Conservation (phyloP, 352 stramenopile genomes). For the Lagenidium sp. region DNA sequence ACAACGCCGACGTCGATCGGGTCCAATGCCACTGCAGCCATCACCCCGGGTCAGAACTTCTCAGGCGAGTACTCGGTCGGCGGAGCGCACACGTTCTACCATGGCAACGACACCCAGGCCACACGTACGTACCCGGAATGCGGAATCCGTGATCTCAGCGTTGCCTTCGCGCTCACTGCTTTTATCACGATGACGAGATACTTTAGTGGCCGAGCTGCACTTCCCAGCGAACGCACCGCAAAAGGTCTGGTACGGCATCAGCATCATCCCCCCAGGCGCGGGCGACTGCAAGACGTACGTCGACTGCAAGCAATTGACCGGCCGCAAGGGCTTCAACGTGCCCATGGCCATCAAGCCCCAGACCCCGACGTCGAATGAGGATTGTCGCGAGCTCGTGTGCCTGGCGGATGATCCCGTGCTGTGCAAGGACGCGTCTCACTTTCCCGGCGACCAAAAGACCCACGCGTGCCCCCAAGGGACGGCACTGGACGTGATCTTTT, state of each 20-base stretch:
- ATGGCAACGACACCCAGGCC: slow-evolving; percentile 20
- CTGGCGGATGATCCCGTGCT: slow-evolving; percentile 7
- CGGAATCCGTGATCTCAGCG: no score
- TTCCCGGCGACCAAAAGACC: slow-evolving; percentile 22
- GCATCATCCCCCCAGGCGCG: slow-evolving; percentile 17
- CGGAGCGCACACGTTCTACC: slow-evolving; percentile 21
- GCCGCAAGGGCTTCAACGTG: slow-evolving; percentile 31
- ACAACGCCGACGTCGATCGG: no score
- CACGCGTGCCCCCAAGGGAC: slow-evolving; percentile 21
- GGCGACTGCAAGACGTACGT: slow-evolving; percentile 17
- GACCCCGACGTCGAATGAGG: slow-evolving; percentile 9
- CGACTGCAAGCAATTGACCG: slow-evolving; percentile 10
- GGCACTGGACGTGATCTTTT: slow-evolving; percentile 28
- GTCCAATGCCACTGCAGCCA: no score
- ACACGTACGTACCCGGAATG: slow-evolving; percentile 24
- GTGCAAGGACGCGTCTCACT: slow-evolving; percentile 22
- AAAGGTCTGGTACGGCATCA: slow-evolving; percentile 24
- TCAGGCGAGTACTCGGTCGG: slow-evolving; percentile 1
- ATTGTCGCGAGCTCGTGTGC: slow-evolving; percentile 24
- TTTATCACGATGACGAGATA: neutral
- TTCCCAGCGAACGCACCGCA: slow-evolving; percentile 8
- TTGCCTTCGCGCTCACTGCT: neutral
- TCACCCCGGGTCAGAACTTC: no score
- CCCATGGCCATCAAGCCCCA: slow-evolving; percentile 19
- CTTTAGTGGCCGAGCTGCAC: slow-evolving; percentile 15